Conservation (phyloP, 257 asterid species). For the Gardenia jasminoides region DNA sequence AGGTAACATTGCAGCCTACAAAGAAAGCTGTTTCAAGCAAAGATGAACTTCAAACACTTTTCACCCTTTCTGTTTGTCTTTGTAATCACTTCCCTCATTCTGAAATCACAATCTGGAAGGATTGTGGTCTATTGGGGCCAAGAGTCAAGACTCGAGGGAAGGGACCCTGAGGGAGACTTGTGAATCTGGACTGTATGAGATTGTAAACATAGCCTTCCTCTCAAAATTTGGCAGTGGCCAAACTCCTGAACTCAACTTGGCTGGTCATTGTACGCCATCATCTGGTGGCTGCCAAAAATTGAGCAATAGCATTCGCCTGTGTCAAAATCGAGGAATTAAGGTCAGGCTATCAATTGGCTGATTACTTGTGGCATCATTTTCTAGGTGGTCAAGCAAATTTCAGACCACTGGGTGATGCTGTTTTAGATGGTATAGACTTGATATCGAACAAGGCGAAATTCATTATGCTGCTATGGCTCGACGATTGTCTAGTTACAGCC, state of each 20-base stretch:
- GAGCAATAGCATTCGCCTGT: background rate
- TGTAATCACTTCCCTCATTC: background rate
- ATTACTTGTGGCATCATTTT: constrained; percentile 16
- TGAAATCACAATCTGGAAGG: constrained; percentile 4
- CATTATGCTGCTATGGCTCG: constrained; percentile 10
- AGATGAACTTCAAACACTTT: background rate
- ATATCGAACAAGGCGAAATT: background rate
- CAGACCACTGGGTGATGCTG: background rate
- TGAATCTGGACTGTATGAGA: background rate
- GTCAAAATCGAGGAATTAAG: constrained; percentile 13
- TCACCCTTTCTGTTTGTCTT: background rate
- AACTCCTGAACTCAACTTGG: constrained; percentile 16
- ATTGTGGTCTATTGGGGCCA: constrained; percentile 19
- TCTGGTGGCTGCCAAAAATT: background rate
- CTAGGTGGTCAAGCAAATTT: constrained; percentile 9
- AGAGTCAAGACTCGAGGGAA: constrained; percentile 10
- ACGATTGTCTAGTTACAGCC: constrained; percentile 1
- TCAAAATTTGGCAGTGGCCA: constrained; percentile 12
- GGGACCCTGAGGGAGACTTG: constrained; percentile 2
- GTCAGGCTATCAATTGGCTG: constrained; percentile 11
- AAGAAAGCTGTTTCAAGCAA: background rate
- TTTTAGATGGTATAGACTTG: constrained; percentile 4
- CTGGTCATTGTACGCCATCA: constrained; percentile 12
- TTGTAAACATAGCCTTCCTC: constrained; percentile 16
- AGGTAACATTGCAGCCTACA: background rate